Evolutionary conservation across 148 eudicot genomes (phyloP), one percentile per base, ranked within the genome.

Genomic region (Simmondsia chinensis): DNA sequence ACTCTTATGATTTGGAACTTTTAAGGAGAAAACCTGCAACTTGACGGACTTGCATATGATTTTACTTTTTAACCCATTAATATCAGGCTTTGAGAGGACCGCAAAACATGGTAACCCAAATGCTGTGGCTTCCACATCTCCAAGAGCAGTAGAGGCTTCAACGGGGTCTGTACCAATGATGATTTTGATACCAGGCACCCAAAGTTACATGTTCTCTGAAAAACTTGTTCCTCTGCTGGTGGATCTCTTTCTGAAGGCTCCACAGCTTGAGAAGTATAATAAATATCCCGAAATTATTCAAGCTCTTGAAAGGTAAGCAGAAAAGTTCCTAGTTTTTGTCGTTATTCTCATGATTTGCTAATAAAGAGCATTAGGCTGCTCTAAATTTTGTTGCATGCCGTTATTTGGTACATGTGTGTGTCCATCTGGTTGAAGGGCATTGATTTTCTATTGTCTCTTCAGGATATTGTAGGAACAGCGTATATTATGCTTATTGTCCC

Each of bases 161-260:
- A 61, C 43, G 41, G 68, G 63, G 52, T 43, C 52, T 26, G 60
- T 45, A 46, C 49, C 52, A 20, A 47, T 24, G 24, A 28, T 14
- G 29, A 16, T 50, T 42, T 14, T 70, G 11, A 19, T 33, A 19
- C 41, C 64, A 6, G 48, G 55, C 51, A 60, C 59, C 50, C 50
- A 79, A 35, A 61, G 61, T 58, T 63, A 72, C 63, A 37, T 76
- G 16, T 87, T 79, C 71, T 71, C 89, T 38, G 99, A 93, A 56
- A 93, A 87, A 63, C 75, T 93, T 54, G 64, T 86, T 21, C 78
- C 94, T 12, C 69, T 73, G 40, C 53, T 93, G 34, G 78, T 93
- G 31, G 87, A 93, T 60, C 68, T 93, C 33, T 68, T 77, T 49
- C 43, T 86, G 51, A 69, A 54, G 38, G 89, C 99, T 56, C 96